phyloP scores from a whole-genome alignment of 2,329 filamentous ascomycete genomes.

The Dothiorella sarmentorum region DNA sequence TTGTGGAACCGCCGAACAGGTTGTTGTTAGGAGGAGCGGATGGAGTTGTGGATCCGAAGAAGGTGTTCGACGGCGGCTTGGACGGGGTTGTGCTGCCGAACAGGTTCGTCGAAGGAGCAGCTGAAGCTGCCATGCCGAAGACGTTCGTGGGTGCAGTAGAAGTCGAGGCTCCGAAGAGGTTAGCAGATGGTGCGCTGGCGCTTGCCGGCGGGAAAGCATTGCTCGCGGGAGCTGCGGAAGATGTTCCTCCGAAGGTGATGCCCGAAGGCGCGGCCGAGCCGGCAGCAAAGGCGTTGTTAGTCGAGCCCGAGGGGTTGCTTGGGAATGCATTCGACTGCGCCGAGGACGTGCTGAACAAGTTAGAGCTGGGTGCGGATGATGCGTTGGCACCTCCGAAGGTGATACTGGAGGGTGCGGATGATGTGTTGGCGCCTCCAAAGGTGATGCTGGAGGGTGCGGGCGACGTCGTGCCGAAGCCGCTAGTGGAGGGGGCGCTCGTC shows the following conservation, averaged over 20 bases:
- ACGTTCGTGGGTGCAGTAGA: neutral
- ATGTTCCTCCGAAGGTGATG: neutral
- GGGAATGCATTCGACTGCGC: neutral
- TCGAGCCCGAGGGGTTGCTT: neutral
- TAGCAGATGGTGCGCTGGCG: neutral
- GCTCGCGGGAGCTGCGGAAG: neutral
- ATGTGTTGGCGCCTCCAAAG: neutral
- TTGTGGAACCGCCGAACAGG: too few species aligned
- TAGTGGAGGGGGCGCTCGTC: neutral
- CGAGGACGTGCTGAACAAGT: neutral
- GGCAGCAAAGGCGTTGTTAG: neutral
- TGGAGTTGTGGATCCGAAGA: neutral
- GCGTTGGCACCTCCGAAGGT: neutral
- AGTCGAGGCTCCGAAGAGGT: neutral
- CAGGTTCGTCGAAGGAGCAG: neutral
- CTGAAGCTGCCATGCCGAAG: neutral
- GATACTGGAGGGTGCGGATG: neutral
- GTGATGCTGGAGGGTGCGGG: neutral
- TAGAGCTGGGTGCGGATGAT: neutral
- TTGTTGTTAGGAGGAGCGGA: conserved; percentile 8
- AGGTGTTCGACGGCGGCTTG: neutral
- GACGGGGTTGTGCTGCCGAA: neutral
- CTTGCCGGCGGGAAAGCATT: neutral
- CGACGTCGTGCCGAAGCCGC: neutral
- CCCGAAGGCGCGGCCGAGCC: neutral